Percentiles rank a stretch among this genome's conserved stretches.
These are phyloP conservation scores for Pichia inconspicua DNA, from an alignment of 1,139 yeast species.

Conservation along the genomic window DNA sequence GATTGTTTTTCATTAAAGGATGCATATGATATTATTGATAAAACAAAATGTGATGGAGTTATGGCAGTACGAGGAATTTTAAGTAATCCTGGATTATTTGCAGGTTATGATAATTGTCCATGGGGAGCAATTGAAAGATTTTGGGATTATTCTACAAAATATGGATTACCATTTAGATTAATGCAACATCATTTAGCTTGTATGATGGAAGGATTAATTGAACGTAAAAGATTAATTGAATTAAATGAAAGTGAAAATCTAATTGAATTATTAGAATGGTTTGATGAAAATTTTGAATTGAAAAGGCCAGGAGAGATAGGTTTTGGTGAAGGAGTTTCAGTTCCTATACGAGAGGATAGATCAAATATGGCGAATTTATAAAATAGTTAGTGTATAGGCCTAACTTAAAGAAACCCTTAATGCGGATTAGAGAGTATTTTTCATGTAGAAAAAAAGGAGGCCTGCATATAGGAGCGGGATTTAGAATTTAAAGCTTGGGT, in stretches of 20 bases:
- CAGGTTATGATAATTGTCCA: constrained; percentile 66
- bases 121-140: constrained; percentile 86
- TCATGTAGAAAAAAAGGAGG: not conserved
- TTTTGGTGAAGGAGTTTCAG: constrained; percentile 53
- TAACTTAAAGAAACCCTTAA: not conserved
- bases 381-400: not conserved
- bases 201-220: constrained; percentile 63
- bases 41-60: constrained; percentile 81
- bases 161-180: constrained; percentile 77
- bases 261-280: constrained; percentile 71
- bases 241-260: constrained; percentile 55
- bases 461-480: not conserved
- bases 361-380: constrained; percentile 30
- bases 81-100: constrained; percentile 79
- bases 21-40: constrained; percentile 48
- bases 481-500: no score
- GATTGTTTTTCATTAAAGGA: constrained; percentile 73
- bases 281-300: constrained; percentile 61
- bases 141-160: constrained; percentile 69
- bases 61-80: constrained; percentile 93
- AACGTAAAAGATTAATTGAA: constrained; percentile 47
- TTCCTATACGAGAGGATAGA: constrained; percentile 42
- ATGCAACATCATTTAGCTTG: constrained; percentile 83
- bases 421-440: no score
- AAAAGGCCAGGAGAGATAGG: constrained; percentile 60